phyloP scores from a whole-genome alignment of 1,139 yeast genomes.

The Blastobotrys malaysiensis region DNA sequence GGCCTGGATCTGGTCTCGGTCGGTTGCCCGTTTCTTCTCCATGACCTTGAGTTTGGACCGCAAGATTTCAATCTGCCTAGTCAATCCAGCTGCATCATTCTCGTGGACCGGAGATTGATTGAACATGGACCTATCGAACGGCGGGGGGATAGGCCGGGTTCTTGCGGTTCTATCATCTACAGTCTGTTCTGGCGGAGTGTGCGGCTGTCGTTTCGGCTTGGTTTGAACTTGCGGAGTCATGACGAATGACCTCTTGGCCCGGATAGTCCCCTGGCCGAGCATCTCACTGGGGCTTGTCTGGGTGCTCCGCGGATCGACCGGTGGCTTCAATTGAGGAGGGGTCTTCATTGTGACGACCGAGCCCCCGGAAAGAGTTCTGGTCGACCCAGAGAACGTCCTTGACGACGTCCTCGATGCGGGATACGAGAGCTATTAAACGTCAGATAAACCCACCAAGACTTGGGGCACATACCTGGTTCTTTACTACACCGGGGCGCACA shows the following conservation, averaged over 20 bases:
- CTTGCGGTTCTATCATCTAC: neutral
- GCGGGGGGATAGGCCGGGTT: neutral
- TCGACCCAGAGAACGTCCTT: neutral
- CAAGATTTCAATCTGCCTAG: slow-evolving; percentile 27
- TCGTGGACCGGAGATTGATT: neutral
- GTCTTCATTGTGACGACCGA: neutral
- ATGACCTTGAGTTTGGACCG: slow-evolving; percentile 28
- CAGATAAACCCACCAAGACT: no score
- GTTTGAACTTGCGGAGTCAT: neutral
- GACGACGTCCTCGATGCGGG: neutral
- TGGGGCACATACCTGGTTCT: slow-evolving; percentile 4
- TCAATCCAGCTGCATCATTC: slow-evolving; percentile 8
- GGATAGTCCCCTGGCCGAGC: neutral
- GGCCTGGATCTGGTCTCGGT: slow-evolving; percentile 25
- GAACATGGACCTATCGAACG: neutral
- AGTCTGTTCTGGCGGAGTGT: neutral
- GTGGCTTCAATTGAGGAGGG: neutral
- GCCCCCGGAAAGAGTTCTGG: neutral
- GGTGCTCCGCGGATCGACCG: neutral
- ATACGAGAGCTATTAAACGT: neutral
- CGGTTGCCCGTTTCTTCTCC: slow-evolving; percentile 31
- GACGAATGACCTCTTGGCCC: neutral
- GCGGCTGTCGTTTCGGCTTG: neutral
- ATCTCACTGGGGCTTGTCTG: neutral
- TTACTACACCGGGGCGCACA: slow-evolving; percentile 26